A percentile compares a stretch with the other conserved stretches of the same genome.
Conservation (phyloP, 257 asterid genomes). For the Gardenia jasminoides region DNA sequence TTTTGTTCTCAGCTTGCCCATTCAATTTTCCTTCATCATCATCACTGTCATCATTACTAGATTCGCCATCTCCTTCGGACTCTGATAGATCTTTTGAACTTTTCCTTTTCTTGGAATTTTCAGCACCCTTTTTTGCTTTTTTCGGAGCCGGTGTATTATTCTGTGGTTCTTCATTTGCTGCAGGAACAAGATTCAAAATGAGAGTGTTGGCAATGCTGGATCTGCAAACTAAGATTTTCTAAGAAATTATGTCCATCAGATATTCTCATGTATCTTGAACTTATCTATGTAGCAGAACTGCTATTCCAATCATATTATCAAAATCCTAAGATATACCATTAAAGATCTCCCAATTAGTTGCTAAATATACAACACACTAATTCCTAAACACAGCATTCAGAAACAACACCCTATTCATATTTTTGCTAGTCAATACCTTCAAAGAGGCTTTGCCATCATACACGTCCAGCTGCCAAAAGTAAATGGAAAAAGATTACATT, state of each 20-base stretch:
- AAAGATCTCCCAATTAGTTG: background rate
- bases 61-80: constrained; percentile 51
- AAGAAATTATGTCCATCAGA: background rate
- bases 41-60: constrained; percentile 33
- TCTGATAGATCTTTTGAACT: constrained; percentile 50
- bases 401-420: background rate
- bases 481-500: constrained; percentile 29
- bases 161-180: constrained; percentile 46
- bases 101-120: constrained; percentile 65
- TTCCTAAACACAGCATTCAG: background rate
- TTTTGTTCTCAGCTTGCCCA: constrained; percentile 36
- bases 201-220: background rate
- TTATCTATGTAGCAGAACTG: background rate
- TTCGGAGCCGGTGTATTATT: constrained; percentile 31
- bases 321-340: background rate
- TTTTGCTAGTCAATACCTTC: constrained; percentile 53
- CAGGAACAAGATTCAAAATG: constrained; percentile 25
- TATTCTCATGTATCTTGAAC: background rate
- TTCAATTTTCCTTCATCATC: constrained; percentile 51
- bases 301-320: background rate
- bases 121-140: constrained; percentile 37
- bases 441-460: constrained; percentile 72
- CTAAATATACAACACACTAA: background rate
- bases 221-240: background rate
- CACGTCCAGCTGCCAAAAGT: constrained; percentile 67